phyloP scores from a whole-genome alignment of 1,284 basidiomycete species.

The Boletus smithii region DNA sequence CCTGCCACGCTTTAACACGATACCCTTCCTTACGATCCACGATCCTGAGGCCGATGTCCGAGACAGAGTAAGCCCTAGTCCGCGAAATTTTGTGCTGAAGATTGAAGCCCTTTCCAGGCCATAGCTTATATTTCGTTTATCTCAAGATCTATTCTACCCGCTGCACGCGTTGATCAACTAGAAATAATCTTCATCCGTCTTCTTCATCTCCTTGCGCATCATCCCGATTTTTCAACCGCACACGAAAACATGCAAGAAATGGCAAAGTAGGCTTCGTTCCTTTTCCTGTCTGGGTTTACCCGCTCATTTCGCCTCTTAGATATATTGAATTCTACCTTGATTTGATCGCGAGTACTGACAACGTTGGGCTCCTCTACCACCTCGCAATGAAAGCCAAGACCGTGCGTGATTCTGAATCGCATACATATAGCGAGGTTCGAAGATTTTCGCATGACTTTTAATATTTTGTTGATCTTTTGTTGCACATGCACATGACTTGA shows the following conservation, averaged over 20 bases:
- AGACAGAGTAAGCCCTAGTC: slow-evolving; percentile 42
- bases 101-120: slow-evolving; percentile 41
- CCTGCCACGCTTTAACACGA: slow-evolving; percentile 72
- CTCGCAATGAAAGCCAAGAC: slow-evolving; percentile 84
- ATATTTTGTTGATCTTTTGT: not conserved
- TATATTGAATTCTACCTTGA: slow-evolving; percentile 91
- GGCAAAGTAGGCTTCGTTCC: slow-evolving; percentile 52
- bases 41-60: slow-evolving; percentile 88
- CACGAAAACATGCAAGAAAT: slow-evolving; percentile 68
- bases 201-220: slow-evolving; percentile 86
- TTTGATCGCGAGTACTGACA: slow-evolving; percentile 70
- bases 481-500: slow-evolving; percentile 55
- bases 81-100: not conserved
- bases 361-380: slow-evolving; percentile 80
- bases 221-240: slow-evolving; percentile 79
- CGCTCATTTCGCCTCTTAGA: slow-evolving; percentile 38
- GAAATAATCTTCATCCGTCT: slow-evolving; percentile 85
- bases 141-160: slow-evolving; percentile 49
- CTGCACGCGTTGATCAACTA: slow-evolving; percentile 61
- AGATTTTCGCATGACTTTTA: not conserved
- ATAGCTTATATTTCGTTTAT: slow-evolving; percentile 52
- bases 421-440: slow-evolving; percentile 64
- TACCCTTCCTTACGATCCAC: slow-evolving; percentile 85
- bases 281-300: not conserved
- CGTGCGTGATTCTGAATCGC: slow-evolving; percentile 72